phyloP scores from a whole-genome alignment of 2,329 filamentous ascomycete species.

The Talaromyces piceae region DNA sequence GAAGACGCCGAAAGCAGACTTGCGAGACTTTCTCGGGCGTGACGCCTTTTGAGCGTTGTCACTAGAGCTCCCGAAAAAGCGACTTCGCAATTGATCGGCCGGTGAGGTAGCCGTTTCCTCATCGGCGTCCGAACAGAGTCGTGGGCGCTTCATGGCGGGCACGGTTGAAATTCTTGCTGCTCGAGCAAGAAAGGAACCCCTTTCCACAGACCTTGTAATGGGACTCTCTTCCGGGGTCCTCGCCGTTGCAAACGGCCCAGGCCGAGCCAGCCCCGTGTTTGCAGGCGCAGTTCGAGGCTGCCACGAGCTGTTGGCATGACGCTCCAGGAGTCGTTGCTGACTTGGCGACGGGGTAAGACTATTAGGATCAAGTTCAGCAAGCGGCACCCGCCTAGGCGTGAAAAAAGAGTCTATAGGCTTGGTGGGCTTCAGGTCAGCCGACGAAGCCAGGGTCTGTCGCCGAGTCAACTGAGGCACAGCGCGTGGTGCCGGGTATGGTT shows the following conservation, averaged over 20 bases:
- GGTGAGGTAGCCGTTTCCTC: conserved; percentile 26
- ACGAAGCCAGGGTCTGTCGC: conserved; percentile 36
- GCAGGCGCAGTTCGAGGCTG: conserved; percentile 42
- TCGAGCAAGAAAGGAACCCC: conserved; percentile 33
- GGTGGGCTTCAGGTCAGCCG: conserved; percentile 50
- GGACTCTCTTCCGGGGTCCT: conserved; percentile 32
- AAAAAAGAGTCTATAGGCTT: conserved; percentile 60
- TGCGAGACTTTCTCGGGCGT: conserved; percentile 35
- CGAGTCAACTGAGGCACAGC: conserved; percentile 27
- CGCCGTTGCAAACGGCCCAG: conserved; percentile 26
- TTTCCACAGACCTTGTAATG: conserved; percentile 33
- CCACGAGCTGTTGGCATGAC: conserved; percentile 50
- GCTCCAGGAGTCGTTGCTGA: conserved; percentile 52
- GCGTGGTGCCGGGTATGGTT: conserved; percentile 25
- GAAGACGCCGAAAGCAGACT: conserved; percentile 42
- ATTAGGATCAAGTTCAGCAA: conserved; percentile 62
- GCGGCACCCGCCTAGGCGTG: conserved; percentile 54
- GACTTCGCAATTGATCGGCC: conserved; percentile 34
- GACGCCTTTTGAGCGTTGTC: conserved; percentile 31
- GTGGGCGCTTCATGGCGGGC: conserved; percentile 43
- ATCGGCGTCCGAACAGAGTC: conserved; percentile 44
- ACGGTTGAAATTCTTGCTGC: conserved; percentile 34
- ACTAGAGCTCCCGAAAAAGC: conserved; percentile 37
- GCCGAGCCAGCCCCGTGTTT: conserved; percentile 21
- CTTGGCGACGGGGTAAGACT: conserved; percentile 59